Evolutionary conservation across 2,329 filamentous ascomycete genomes (phyloP), one percentile per base, ranked within the genome.

Genomic region (Colletotrichum abscissum): DNA sequence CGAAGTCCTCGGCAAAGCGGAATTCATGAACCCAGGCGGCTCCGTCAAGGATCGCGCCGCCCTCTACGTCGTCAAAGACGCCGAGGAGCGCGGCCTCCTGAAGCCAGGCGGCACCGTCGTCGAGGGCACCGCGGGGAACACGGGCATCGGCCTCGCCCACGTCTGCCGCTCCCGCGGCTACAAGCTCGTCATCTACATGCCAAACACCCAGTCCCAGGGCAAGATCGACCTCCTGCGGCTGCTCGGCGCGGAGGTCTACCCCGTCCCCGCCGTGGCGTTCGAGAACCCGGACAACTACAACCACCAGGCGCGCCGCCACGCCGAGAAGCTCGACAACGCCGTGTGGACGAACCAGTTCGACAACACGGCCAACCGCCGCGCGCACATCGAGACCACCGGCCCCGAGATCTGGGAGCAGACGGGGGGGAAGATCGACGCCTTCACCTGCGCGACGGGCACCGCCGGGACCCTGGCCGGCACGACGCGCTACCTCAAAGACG

Each of bases 271-370:
- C 8, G 97, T 98, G 19, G 93, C 97, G 4, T 98, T 97, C 80
- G 95, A 98, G 75, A 94, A 98, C 86, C 94, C 95, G 19, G 88
- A 95, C 57, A 99, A 99, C 86, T 99, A 98, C 88, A 99, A 99
- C 86, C 96, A 98, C 85, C 96, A 98, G 87, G 97, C 97, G 5
- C 90, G 89, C 73, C 88, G 96, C 55, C 96, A 98, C 84, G 97
- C 97, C n/a, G 95, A 97, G 82, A 83, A 88, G 3, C 85, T 97
- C 62, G 92, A 94, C 19, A 97, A 97, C 79, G 95, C 96, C 9
- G 95, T 98, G 16, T 99, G 97, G 97, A 99, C 97, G 57, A 97
- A 99, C 84, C 97, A 99, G 85, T 99, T 99, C 85, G 97, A 99
- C 83, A 99, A 99, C 86, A 92, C 89, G 65, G 97, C 97, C 66